Conservation (phyloP, 192 early-diverging fungal species). For the Backusella westeae region DNA sequence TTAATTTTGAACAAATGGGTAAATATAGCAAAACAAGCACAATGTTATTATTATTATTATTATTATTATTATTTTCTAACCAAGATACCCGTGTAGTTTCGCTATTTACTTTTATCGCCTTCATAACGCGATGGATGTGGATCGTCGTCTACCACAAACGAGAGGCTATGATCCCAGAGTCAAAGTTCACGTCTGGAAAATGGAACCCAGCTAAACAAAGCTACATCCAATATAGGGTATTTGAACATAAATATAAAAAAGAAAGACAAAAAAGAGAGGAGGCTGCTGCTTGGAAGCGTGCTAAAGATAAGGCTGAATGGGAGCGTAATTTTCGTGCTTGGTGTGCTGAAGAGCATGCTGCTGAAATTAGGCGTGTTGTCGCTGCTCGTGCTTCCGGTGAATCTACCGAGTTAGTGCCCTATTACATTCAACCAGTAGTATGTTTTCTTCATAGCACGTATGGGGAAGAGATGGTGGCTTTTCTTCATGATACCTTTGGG, state of each 20-base stretch:
- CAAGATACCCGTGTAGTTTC: background rate
- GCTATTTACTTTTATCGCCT: background rate
- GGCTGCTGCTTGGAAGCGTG: background rate
- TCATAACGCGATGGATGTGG: background rate
- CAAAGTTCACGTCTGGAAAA: background rate
- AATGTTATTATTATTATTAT: background rate
- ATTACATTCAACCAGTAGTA: no score
- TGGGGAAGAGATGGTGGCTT: no score
- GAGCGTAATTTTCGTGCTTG: background rate
- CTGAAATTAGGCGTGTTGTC: background rate
- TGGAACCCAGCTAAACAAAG: background rate
- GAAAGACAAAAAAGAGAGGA: background rate
- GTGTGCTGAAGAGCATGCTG: background rate
- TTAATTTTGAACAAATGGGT: background rate
- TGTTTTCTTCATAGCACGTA: no score
- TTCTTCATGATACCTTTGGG: no score
- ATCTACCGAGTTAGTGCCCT: no score
- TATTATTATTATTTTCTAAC: background rate
- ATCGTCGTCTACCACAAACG: background rate
- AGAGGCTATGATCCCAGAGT: background rate
- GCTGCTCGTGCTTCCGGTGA: background rate
- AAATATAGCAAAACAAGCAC: background rate
- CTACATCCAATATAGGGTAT: background rate
- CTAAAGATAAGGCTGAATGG: background rate
- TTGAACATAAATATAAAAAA: background rate